Evolutionary conservation across 148 eudicot species (phyloP).

Genomic region (Pharnaceum exiguum): DNA sequence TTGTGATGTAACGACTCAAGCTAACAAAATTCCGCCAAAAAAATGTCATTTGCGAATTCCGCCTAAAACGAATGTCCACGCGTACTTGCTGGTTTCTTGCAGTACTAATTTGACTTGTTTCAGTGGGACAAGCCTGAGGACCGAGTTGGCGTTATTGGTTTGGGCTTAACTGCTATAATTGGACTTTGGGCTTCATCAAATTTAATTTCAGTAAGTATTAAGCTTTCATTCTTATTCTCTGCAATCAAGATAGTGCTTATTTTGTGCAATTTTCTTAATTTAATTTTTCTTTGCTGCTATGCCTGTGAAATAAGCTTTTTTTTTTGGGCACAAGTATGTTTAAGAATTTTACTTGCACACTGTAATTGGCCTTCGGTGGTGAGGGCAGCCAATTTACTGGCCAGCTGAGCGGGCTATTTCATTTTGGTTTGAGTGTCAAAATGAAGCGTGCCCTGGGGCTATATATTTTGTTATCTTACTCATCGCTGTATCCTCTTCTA

Average conservation of each 20-base stretch:
- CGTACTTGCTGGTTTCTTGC: background rate
- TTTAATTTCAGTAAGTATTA: conserved; percentile 51
- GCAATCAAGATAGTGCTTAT: background rate
- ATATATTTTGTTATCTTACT: background rate
- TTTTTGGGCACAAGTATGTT: too few species aligned
- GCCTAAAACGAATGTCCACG: background rate
- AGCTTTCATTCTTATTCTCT: background rate
- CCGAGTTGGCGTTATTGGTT: conserved; percentile 72
- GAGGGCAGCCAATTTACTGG: background rate
- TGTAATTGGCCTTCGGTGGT: background rate
- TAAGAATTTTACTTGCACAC: too few species aligned
- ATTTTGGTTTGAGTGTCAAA: background rate
- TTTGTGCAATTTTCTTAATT: background rate
- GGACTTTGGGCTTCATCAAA: conserved; percentile 81
- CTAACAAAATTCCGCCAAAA: too few species aligned
- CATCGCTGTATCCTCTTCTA: background rate
- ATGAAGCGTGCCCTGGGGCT: background rate
- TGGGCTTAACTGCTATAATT: conserved; percentile 74
- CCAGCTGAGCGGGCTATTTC: too few species aligned
- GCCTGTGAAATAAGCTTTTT: too few species aligned
- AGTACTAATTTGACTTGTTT: background rate
- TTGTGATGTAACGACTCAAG: too few species aligned
- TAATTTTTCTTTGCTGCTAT: background rate
- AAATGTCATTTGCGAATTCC: too few species aligned
- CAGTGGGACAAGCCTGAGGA: conserved; percentile 96